phyloP scores from a whole-genome alignment of 2,329 filamentous ascomycete species.

The Truncatella angustata region DNA sequence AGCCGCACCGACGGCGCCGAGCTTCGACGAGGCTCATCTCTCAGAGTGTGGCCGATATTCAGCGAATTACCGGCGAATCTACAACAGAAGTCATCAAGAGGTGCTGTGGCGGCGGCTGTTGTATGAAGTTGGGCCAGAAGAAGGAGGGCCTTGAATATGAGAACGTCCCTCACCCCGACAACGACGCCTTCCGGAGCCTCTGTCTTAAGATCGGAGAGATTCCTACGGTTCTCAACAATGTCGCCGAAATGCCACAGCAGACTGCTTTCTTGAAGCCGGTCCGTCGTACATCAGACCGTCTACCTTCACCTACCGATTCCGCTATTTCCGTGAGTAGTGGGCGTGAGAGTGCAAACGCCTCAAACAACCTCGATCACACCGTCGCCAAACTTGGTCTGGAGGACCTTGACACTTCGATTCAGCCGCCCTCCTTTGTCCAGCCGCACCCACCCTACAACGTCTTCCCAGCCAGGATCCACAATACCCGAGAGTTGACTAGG shows the following conservation, averaged over 20 bases:
- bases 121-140: constrained; percentile 46
- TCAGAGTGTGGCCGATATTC: constrained; percentile 60
- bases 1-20: constrained; percentile 52
- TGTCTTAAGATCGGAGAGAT: constrained; percentile 74
- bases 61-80: constrained; percentile 63
- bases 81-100: constrained; percentile 60
- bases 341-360: constrained; percentile 35
- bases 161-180: constrained; percentile 64
- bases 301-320: constrained; percentile 48
- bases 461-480: constrained; percentile 83
- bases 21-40: constrained; percentile 69
- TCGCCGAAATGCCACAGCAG: constrained; percentile 71
- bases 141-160: constrained; percentile 51
- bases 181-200: constrained; percentile 79
- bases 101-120: constrained; percentile 66
- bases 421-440: constrained; percentile 87
- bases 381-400: constrained; percentile 34
- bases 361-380: no score
- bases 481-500: constrained; percentile 81
- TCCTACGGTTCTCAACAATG: constrained; percentile 68
- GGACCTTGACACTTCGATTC: constrained; percentile 56
- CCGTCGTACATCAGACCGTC: constrained; percentile 31
- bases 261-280: constrained; percentile 69
- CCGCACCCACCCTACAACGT: constrained; percentile 93
- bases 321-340: constrained; percentile 42